These are phyloP conservation scores for Phlebiopsis flavidoalba DNA, from an alignment of 768 basidiomycete genomes.

Conservation along the genomic window DNA sequence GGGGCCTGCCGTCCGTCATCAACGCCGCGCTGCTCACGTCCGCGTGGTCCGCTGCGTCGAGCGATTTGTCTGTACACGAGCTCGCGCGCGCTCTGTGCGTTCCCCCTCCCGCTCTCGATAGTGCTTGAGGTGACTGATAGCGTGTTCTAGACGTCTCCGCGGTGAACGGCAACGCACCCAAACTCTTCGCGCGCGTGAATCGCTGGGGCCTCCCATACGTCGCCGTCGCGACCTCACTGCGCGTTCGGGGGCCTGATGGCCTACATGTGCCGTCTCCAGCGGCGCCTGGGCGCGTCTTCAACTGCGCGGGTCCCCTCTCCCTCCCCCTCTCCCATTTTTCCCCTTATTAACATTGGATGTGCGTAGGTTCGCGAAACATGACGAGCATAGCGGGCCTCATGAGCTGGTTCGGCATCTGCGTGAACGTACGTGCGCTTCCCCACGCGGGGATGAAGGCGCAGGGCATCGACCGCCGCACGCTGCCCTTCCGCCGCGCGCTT, in stretches of 20 bases:
- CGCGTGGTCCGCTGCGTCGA: conserved; percentile 89
- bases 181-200: conserved; percentile 65
- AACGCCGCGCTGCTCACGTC: conserved; percentile 83
- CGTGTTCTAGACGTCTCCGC: conserved; percentile 75
- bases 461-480: conserved; percentile 60
- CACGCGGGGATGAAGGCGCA: conserved; percentile 77
- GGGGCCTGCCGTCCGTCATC: conserved; percentile 75
- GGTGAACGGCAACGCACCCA: conserved; percentile 74
- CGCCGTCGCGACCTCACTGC: conserved; percentile 64
- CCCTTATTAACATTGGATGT: background rate
- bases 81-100: conserved; percentile 80
- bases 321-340: background rate
- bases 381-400: conserved; percentile 44
- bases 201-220: conserved; percentile 72
- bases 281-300: conserved; percentile 73
- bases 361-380: conserved; percentile 34
- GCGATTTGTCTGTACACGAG: conserved; percentile 88
- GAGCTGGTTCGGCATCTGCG: conserved; percentile 45
- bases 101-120: background rate
- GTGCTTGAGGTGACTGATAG: background rate
- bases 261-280: conserved; percentile 69
- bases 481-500: conserved; percentile 66
- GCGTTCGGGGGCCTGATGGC: conserved; percentile 66
- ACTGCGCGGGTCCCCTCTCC: conserved; percentile 66
- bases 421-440: conserved; percentile 60